These are phyloP conservation scores for Podospora pseudoanserina DNA, from an alignment of 495 filamentous ascomycete species.

Conservation along the genomic window DNA sequence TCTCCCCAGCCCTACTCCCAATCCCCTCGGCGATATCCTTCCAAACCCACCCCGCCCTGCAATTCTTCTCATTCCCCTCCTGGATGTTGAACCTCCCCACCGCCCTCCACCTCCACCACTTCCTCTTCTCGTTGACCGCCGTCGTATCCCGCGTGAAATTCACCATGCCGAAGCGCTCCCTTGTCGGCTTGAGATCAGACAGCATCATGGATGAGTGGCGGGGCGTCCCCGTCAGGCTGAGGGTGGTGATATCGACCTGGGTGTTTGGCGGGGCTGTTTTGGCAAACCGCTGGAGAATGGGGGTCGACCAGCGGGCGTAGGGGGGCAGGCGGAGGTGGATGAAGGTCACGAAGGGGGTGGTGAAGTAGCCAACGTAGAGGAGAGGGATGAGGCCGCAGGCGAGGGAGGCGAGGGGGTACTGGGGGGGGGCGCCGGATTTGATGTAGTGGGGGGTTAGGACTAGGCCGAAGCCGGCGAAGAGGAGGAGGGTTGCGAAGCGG, in stretches of 20 bases:
- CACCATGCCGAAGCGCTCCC: conserved; percentile 44
- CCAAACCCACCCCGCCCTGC: conserved; percentile 35
- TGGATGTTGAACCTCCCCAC: conserved; percentile 36
- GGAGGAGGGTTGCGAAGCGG: conserved; percentile 67
- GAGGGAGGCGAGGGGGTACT: conserved; percentile 30
- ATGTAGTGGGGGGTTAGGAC: conserved; percentile 59
- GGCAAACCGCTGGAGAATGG: conserved; percentile 61
- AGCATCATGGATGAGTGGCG: conserved; percentile 45
- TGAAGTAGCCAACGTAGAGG: conserved; percentile 60
- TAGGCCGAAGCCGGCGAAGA: conserved; percentile 60
- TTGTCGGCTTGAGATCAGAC: conserved; percentile 46
- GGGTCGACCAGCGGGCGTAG: conserved; percentile 65
- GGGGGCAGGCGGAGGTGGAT: conserved; percentile 66
- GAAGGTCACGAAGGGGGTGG: conserved; percentile 67
- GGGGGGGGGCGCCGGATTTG: conserved; percentile 38
- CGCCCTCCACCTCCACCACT: conserved; percentile 38
- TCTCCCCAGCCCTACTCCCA: not conserved
- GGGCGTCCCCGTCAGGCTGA: conserved; percentile 60
- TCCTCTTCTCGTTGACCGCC: conserved; percentile 23
- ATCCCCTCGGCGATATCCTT: conserved; percentile 23
- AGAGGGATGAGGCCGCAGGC: conserved; percentile 61
- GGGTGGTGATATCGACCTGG: conserved; percentile 64
- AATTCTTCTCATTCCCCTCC: conserved; percentile 9
- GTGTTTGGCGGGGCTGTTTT: conserved; percentile 59
- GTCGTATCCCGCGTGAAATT: conserved; percentile 47